phyloP scores from a whole-genome alignment of 352 stramenopile genomes.

The Pythium aphanidermatum region DNA sequence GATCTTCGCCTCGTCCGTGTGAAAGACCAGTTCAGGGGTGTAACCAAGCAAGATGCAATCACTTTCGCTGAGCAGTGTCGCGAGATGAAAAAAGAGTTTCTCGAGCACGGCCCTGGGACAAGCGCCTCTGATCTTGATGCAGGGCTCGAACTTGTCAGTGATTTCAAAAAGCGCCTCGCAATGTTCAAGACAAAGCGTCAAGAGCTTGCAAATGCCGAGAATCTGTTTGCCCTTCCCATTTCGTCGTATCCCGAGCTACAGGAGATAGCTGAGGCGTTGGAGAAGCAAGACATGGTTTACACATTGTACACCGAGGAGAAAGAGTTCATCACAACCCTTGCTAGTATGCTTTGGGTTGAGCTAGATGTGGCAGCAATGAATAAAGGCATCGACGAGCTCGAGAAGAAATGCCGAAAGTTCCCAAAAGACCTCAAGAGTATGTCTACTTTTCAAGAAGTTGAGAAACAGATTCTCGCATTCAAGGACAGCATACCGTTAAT shows the following conservation, averaged over 20 bases:
- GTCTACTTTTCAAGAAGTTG: conserved; percentile 88
- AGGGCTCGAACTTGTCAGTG: conserved; percentile 81
- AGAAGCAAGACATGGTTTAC: conserved; percentile 89
- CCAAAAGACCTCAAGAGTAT: conserved; percentile 88
- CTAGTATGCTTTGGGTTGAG: conserved; percentile 90
- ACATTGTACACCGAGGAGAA: conserved; percentile 91
- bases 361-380: conserved; percentile 90
- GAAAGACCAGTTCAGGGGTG: conserved; percentile 92
- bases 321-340: conserved; percentile 88
- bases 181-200: conserved; percentile 72
- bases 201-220: conserved; percentile 92
- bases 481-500: conserved; percentile 93
- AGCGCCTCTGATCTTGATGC: conserved; percentile 83
- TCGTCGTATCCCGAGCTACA: conserved; percentile 90
- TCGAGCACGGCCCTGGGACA: conserved; percentile 77
- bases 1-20: conserved; percentile 91
- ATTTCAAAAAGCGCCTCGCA: conserved; percentile 79
- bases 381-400: conserved; percentile 89
- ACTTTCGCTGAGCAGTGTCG: conserved; percentile 87
- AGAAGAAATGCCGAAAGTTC: conserved; percentile 90
- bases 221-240: conserved; percentile 90
- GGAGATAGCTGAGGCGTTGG: conserved; percentile 77
- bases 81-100: conserved; percentile 83
- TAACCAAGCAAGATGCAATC: conserved; percentile 89
- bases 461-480: conserved; percentile 90